Evolutionary conservation across 129 eudicot species (phyloP).

Genomic region (Tagetes patula): DNA sequence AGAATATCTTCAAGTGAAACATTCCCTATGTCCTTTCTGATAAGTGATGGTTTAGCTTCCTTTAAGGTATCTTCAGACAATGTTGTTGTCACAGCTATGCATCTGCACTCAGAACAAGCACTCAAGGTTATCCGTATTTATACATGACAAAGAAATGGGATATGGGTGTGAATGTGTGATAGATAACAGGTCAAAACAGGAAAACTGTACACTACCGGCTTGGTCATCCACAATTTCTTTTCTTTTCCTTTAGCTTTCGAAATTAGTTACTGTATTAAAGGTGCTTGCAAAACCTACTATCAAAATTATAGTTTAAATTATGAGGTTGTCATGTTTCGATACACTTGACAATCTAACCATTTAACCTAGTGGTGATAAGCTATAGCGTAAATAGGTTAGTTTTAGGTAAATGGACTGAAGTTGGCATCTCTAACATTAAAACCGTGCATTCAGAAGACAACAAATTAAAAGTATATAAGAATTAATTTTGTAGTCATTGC

Average conservation of each 20-base stretch:
- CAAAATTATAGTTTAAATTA: background rate
- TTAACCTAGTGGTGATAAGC: background rate
- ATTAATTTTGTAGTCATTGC: constrained; percentile 6
- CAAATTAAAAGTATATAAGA: background rate
- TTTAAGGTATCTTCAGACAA: constrained; percentile 69
- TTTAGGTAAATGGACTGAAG: background rate
- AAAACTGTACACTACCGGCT: background rate
- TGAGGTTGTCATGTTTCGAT: background rate
- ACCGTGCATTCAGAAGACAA: constrained; percentile 1
- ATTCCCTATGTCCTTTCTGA: constrained; percentile 78
- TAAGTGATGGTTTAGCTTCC: constrained; percentile 68
- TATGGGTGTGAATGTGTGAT: background rate
- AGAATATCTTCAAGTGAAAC: constrained; percentile 80
- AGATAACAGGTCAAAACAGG: background rate
- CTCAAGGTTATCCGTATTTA: constrained; percentile 9
- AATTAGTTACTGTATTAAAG: constrained; percentile 1
- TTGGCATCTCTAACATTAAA: background rate
- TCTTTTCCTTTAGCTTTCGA: background rate
- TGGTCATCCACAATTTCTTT: background rate
- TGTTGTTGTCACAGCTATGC: constrained; percentile 97
- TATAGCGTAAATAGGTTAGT: background rate
- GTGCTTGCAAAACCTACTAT: constrained; percentile 1
- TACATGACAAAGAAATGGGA: background rate
- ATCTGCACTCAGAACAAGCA: constrained; percentile 53
- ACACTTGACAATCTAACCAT: background rate